Percentiles rank a stretch among this genome's conserved stretches.
Evolutionary conservation across 495 filamentous ascomycete species (phyloP).

Genomic region (Aspergillus avenaceus): DNA sequence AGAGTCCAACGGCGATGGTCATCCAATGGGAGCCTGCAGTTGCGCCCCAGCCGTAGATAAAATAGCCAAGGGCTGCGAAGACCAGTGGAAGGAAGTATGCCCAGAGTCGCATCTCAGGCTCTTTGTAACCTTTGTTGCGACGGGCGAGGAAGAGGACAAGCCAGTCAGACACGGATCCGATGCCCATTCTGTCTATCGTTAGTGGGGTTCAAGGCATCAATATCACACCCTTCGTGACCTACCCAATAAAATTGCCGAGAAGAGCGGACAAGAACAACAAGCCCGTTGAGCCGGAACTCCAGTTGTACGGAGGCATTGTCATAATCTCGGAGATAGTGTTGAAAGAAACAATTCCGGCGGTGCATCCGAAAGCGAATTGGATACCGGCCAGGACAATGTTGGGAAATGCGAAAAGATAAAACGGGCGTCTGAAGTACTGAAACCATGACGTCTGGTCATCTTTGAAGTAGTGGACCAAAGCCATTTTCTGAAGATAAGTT

Average conservation of each 20-base stretch:
- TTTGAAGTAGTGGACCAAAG: conserved; percentile 20
- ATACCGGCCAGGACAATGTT: conserved; percentile 31
- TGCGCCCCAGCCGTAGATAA: conserved; percentile 33
- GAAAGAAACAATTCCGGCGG: conserved; percentile 31
- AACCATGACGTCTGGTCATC: conserved; percentile 30
- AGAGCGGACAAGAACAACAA: conserved; percentile 26
- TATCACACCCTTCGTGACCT: not conserved
- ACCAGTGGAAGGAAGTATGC: conserved; percentile 21
- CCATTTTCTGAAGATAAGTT: conserved; percentile 19
- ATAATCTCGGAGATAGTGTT: conserved; percentile 35
- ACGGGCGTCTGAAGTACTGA: conserved; percentile 33
- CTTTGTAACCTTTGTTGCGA: conserved; percentile 30
- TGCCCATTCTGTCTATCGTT: conserved; percentile 18
- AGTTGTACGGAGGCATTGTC: conserved; percentile 30
- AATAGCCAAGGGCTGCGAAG: conserved; percentile 27
- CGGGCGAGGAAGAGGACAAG: conserved; percentile 25
- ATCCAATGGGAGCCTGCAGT: conserved; percentile 29
- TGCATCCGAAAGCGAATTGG: conserved; percentile 29
- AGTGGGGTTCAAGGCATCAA: not conserved
- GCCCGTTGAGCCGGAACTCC: conserved; percentile 23
- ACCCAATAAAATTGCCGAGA: conserved; percentile 29
- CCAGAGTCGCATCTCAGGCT: conserved; percentile 34
- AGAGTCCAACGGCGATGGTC: conserved; percentile 26
- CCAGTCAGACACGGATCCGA: conserved; percentile 27
- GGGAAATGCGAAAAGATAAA: conserved; percentile 32